Evolutionary conservation across 202 grass and related monocot species (phyloP).

Genomic region (Digitaria exilis): DNA sequence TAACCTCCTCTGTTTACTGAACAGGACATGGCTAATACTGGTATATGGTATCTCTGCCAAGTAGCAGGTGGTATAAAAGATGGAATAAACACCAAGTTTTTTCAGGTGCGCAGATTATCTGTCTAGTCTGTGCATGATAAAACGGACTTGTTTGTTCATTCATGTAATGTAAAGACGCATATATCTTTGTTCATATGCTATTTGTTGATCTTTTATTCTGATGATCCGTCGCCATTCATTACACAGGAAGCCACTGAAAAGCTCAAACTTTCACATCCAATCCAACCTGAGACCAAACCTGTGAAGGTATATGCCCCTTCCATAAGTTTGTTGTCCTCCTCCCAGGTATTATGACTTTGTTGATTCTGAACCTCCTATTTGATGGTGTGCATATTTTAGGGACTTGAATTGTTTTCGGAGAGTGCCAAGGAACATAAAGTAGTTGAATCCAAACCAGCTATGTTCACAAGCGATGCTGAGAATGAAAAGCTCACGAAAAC

Average conservation of each 20-base stretch:
- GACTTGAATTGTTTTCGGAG: constrained; percentile 67
- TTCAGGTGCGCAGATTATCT: constrained; percentile 49
- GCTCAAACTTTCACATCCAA: constrained; percentile 59
- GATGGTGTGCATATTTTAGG: constrained; percentile 41
- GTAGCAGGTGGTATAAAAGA: constrained; percentile 88
- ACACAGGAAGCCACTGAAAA: constrained; percentile 77
- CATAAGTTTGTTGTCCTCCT: neutral
- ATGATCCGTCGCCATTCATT: constrained; percentile 22
- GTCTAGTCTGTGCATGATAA: neutral
- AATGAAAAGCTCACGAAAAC: constrained; percentile 65
- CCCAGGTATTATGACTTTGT: neutral
- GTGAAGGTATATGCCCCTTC: constrained; percentile 56
- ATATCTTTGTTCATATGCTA: neutral
- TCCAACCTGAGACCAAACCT: constrained; percentile 55
- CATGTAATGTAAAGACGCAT: neutral
- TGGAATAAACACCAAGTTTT: constrained; percentile 82
- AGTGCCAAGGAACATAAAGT: constrained; percentile 37
- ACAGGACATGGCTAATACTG: constrained; percentile 88
- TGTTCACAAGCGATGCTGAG: constrained; percentile 32
- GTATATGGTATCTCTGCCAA: constrained; percentile 93
- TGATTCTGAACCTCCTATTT: neutral
- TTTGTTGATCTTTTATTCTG: neutral
- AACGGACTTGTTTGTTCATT: constrained; percentile 16
- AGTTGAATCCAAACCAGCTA: constrained; percentile 37
- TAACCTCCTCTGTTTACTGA: constrained; percentile 48